Evolutionary conservation across 805 yeast species (phyloP).

Genomic region (Schwanniomyces polymorphus): DNA sequence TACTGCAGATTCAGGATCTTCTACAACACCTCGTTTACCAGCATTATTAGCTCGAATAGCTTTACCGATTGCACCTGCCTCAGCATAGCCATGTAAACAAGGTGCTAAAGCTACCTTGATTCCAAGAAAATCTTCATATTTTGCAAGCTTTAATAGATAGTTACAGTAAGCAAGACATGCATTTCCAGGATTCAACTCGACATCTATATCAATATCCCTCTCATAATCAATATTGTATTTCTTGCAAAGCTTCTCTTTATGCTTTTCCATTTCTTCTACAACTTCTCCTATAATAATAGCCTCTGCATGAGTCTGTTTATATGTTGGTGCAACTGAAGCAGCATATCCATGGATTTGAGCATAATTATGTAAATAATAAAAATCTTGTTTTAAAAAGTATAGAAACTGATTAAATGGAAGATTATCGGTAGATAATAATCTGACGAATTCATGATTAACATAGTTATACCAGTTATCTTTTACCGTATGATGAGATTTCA

Average conservation of each 20-base stretch:
- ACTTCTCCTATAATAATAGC: constrained; percentile 52
- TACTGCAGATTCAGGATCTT: constrained; percentile 21
- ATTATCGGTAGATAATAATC: constrained; percentile 49
- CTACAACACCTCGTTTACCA: constrained; percentile 20
- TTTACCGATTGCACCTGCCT: constrained; percentile 47
- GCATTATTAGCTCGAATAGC: constrained; percentile 12
- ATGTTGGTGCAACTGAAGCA: constrained; percentile 58
- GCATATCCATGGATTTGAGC: constrained; percentile 66
- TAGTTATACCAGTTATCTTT: constrained; percentile 57
- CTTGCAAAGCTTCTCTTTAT: constrained; percentile 47
- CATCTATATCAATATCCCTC: constrained; percentile 37
- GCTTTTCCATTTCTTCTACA: constrained; percentile 55
- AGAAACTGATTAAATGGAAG: constrained; percentile 52
- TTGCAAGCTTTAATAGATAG: constrained; percentile 55
- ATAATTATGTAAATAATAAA: constrained; percentile 66
- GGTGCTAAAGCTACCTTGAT: constrained; percentile 72
- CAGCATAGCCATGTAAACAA: constrained; percentile 70
- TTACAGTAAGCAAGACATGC: constrained; percentile 65
- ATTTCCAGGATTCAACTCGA: constrained; percentile 46
- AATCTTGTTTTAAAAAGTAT: constrained; percentile 63
- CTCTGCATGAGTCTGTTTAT: constrained; percentile 51
- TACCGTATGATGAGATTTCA: constrained; percentile 57
- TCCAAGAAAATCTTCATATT: constrained; percentile 58
- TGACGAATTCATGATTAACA: constrained; percentile 61
- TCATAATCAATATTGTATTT: constrained; percentile 41